These are phyloP conservation scores for Wickerhamiella kurtzmanii DNA, from an alignment of 805 yeast species.

Conservation along the genomic window DNA sequence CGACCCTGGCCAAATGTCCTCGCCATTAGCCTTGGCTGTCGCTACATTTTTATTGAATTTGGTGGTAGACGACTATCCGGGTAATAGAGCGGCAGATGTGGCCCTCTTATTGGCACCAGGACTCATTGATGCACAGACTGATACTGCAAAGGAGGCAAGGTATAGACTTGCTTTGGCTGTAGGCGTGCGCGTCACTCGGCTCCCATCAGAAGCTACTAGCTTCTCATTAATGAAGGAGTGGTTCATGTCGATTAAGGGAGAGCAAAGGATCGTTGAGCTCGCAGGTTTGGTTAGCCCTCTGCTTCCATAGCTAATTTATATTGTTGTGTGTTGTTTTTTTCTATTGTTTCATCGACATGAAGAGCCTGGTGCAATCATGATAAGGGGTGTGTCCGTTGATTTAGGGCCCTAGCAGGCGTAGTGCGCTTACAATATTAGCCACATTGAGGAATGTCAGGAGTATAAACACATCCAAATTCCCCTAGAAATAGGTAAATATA, in stretches of 20 bases:
- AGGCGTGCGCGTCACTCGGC: slow-evolving; percentile 13
- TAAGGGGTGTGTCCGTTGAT: no score
- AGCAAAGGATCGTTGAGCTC: slow-evolving; percentile 9
- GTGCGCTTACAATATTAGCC: no score
- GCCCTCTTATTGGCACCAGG: slow-evolving; percentile 1
- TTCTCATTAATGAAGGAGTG: slow-evolving; percentile 1
- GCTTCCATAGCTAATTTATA: neutral
- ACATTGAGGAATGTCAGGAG: no score
- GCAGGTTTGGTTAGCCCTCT: slow-evolving; percentile 6
- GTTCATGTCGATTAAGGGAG: slow-evolving; percentile 5
- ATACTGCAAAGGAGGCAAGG: slow-evolving; percentile 11
- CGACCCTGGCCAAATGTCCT: slow-evolving; percentile 1
- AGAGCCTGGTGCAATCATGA: no score
- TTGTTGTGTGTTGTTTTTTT: neutral
- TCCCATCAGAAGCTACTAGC: neutral
- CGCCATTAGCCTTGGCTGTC: slow-evolving; percentile 27
- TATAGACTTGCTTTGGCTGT: slow-evolving; percentile 18
- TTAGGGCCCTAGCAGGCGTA: no score
- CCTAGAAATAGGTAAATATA: no score
- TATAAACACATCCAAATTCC: no score
- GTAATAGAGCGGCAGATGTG: neutral
- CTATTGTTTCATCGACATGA: neutral
- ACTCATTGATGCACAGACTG: slow-evolving; percentile 2
- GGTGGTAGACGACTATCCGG: slow-evolving; percentile 8
- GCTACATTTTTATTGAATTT: slow-evolving; percentile 29